A percentile compares a stretch with the other conserved stretches of the same genome.
Evolutionary conservation across 2,329 filamentous ascomycete genomes (phyloP).

Genomic region (Exophiala oligosperma): DNA sequence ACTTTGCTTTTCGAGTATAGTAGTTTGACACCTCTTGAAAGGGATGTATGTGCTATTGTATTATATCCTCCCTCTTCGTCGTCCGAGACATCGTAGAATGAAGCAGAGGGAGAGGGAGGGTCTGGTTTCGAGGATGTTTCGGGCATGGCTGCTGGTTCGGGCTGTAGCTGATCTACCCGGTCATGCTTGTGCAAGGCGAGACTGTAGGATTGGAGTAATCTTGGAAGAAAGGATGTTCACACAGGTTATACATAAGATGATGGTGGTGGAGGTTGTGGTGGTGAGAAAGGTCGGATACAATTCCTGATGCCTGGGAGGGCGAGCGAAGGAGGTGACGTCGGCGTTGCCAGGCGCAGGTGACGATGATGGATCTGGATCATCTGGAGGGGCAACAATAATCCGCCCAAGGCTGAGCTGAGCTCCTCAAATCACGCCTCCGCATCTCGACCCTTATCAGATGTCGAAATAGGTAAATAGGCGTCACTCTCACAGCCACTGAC

Average conservation of each 20-base stretch:
- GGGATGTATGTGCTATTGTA: conserved; percentile 78
- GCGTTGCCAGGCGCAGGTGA: not conserved
- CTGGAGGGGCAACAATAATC: not conserved
- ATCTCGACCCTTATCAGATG: too few species aligned
- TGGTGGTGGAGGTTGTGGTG: not conserved
- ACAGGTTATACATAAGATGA: not conserved
- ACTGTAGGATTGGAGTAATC: not conserved
- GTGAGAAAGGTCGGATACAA: conserved; percentile 3
- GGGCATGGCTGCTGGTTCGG: conserved; percentile 8
- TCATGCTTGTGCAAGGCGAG: not conserved
- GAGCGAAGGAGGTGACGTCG: conserved; percentile 9
- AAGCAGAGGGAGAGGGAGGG: conserved; percentile 73
- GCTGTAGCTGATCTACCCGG: not conserved
- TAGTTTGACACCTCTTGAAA: conserved; percentile 83
- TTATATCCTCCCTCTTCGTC: conserved; percentile 95
- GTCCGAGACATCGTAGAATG: conserved; percentile 94
- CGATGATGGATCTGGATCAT: not conserved
- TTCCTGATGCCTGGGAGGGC: conserved; percentile 21
- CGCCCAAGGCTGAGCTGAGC: too few species aligned
- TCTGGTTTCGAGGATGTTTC: conserved; percentile 14
- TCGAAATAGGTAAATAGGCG: too few species aligned
- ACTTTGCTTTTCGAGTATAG: conserved; percentile 98
- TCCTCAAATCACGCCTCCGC: too few species aligned
- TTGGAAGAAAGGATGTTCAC: not conserved
- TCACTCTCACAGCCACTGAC: too few species aligned